Base-by-base conservation (phyloP, 768 basidiomycete species). In the Stropharia rugosoannulata region DNA sequence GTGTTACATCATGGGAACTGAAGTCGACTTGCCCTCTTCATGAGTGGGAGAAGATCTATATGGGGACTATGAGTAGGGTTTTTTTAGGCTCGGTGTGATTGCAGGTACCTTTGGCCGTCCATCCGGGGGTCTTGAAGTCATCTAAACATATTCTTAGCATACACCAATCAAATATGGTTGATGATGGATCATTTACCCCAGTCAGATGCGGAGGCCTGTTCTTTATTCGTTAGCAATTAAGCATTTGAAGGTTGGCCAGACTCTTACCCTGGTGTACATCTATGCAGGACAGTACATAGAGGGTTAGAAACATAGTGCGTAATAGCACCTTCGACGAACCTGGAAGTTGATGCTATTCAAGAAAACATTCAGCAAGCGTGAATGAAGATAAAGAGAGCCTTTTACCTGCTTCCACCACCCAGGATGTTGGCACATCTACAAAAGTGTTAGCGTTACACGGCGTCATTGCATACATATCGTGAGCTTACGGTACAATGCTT, bases 51-150 rank as follows among this genome's bases (percentile, higher is more conserved):
- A 15, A 89, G 76, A 62, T 87, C 87, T 85, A 53, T n/a, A 54
- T 32, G 56, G 19, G 19, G 29, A 37, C 48, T 32, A 35, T 51
- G 18, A 42, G 29, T 22, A 32, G 8, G 12, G 38, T 1, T 11
- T 54, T 38, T 63, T 11, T 32, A 51, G 39, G 46, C 25, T 50
- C 29, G n/a, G 35, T 16, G 9, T 36, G 44, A 51, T 29, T 13
- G 6, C 8, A 38, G 68, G 19, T 57, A 84, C 84, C 83, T 68
- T 86, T 75, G 8, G 82, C 81, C 8, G 79, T 82, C 86, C 86
- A 87, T 45, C 86, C 86, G 41, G 80, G 78, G 16, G 78, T 77
- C 75, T 87, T 88, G 77, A 88, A 89, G 68, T 87, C 86, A 65
- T 88, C 86, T 86, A 56, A 67, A 60, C 71, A 68, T 16, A 42